These are phyloP conservation scores for Saccharata proteae DNA, from an alignment of 2,329 filamentous ascomycete genomes.

Conservation along the genomic window DNA sequence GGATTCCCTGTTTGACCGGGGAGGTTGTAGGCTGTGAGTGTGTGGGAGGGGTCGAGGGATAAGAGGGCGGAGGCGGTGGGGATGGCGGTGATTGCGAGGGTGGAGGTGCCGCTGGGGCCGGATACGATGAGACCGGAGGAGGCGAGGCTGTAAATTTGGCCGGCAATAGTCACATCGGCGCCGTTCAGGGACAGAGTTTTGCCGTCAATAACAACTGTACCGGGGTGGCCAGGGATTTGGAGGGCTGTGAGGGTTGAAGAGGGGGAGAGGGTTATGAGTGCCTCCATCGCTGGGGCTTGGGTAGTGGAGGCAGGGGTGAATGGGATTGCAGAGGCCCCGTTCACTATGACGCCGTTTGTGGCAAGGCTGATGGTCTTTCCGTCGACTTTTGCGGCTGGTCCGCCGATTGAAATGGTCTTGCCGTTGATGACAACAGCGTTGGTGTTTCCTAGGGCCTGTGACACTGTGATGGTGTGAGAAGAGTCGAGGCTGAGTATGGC, in stretches of 20 bases:
- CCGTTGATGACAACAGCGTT: neutral
- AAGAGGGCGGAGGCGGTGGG: too few species aligned
- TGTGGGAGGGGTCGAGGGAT: too few species aligned
- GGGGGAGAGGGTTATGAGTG: constrained; percentile 1
- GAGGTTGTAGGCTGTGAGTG: too few species aligned
- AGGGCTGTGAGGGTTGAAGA: neutral
- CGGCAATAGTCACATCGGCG: neutral
- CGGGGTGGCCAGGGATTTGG: neutral
- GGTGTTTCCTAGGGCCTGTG: too few species aligned
- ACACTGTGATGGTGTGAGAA: too few species aligned
- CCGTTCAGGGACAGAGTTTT: neutral
- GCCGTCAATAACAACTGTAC: neutral
- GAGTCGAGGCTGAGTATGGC: too few species aligned
- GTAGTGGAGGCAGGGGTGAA: neutral
- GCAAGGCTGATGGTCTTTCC: neutral
- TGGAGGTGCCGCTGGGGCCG: too few species aligned
- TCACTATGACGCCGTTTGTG: neutral
- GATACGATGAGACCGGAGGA: constrained; percentile 1
- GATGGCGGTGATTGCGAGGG: too few species aligned
- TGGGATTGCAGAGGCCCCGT: neutral
- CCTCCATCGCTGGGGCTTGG: neutral
- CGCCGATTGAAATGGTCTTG: constrained; percentile 1
- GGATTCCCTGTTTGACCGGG: too few species aligned
- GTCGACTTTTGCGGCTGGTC: neutral
- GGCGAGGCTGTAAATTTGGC: neutral